Evolutionary conservation across 106 monocot genomes (phyloP), one percentile per base, ranked within the genome.

Genomic region (Hemerocallis citrina): DNA sequence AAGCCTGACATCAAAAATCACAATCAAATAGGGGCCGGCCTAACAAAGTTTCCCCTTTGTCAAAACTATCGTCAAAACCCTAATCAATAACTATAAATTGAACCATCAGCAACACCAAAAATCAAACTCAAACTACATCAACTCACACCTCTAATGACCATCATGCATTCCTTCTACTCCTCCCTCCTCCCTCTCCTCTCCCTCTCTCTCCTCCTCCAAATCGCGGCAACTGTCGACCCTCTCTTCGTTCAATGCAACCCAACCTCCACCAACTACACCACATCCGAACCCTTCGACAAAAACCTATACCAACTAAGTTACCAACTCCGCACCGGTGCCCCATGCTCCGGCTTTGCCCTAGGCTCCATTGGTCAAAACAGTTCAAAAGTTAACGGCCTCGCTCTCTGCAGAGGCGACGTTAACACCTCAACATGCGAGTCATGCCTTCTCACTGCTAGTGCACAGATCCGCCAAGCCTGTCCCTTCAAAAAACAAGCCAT

Each of bases 391-490:
- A 19, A 64, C 35, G 81, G 81, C 5, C 76, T 81, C 3, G 76
- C 72, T 14, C 55, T 77, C 24, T 81, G 81, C 59, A 61, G 81
- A 39, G 76, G 64, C 9, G 81, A 81, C 59, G 37, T 77, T 19
- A 23, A 34, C 28, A 23, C 22, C 5, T 12, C 20, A 7, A 37
- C 35, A 37, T 58, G 57, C 37, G 37, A 58, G 6, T 27, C 35
- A 5, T 81, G 81, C 68, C 33, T 81, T 23, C 57, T 24, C 34
- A 36, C 21, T 10, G 81, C 76, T 3, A 34, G 11, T 7, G 41
- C 46, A 9, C 65, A 57, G 3, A 20, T 74, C 19, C 60, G 46
- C 3, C 41, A 22, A 1, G 27, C 7, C 2, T 83, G 82, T 42
- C 52, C 55, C 4, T n/a, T 2, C 54, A 55, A 54, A 40, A 74